phyloP scores from a whole-genome alignment of 2,329 filamentous ascomycete species.

The Lasiodiplodia citricola region DNA sequence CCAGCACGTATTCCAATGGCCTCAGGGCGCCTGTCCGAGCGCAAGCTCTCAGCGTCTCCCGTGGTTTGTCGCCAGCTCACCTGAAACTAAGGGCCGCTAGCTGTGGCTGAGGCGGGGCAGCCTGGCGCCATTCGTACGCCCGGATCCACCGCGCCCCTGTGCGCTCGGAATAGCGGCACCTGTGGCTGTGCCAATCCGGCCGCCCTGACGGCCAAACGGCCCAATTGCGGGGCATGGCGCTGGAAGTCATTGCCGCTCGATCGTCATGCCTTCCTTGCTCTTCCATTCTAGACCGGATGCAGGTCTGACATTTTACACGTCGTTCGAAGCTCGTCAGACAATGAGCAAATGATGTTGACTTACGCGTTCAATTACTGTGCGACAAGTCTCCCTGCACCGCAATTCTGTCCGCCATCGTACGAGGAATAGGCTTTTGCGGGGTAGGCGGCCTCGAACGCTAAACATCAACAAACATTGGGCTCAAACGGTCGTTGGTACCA shows the following conservation, averaged over 20 bases:
- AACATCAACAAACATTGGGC: not conserved
- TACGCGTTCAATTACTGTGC: no score
- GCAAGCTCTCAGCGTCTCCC: not conserved
- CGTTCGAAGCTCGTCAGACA: no score
- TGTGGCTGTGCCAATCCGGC: slow-evolving; percentile 7
- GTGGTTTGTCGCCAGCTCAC: slow-evolving; percentile 10
- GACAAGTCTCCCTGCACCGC: no score
- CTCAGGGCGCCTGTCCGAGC: not conserved
- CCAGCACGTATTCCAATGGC: not conserved
- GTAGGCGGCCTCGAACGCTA: not conserved
- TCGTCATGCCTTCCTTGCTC: no score
- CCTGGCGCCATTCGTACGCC: not conserved
- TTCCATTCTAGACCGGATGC: no score
- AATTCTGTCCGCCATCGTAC: not conserved
- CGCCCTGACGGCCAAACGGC: not conserved
- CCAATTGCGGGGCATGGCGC: not conserved
- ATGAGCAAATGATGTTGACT: no score
- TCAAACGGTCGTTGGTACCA: not conserved
- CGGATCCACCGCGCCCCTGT: not conserved
- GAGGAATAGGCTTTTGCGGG: not conserved
- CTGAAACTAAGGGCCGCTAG: slow-evolving; percentile 16
- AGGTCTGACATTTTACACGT: no score
- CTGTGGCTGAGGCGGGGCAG: slow-evolving; percentile 14
- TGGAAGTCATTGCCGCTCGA: not conserved
- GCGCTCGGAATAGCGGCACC: slow-evolving; percentile 1